Evolutionary conservation across 108 stramenopile genomes (phyloP), one percentile per base, ranked within the genome.

Genomic region (Conticribra weissflogii): DNA sequence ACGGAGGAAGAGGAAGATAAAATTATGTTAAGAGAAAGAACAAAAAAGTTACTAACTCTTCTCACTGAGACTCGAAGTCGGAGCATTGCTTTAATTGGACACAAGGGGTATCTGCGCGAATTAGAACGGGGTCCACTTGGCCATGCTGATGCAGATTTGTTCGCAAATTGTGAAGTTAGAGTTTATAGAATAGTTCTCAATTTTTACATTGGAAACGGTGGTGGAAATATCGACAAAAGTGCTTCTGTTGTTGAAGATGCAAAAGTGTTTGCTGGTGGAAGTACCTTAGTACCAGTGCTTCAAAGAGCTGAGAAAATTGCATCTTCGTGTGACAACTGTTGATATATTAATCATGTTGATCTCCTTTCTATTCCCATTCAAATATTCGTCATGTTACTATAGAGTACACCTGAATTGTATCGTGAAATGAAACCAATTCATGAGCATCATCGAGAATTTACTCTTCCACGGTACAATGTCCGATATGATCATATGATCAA

Each of bases 51-150:
- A 32, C 83, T 89, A 48, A 53, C 81, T 50, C 46, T 89, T 29
- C 59, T 89, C 49, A 31, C 64, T 21, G 82, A 86, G 50, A 69
- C 68, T 25, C 54, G 77, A n/a, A 68, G 74, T 30, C 57, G 66
- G 21, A 63, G 67, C 36, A 69, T 89, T 48, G 50, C 71, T 19
- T 59, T 89, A n/a, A 76, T 89, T 15, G 83, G 74, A 18, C 88
- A 89, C 74, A 86, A 89, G 68, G 88, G 81, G 14, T 89, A 82
- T 66, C 52, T 89, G 34, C 66, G 85, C 18, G 85, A 86, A 51
- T 57, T 89, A 51, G 88, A 89, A 61, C 81, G 88, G 25, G 88
- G 84, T 15, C 64, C 71, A 12, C 67, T 89, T 34, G 84, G 79
- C 19, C 23, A 76, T 25, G 27, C 59, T 19, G 76, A 82, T 21